Percentiles rank a stretch among this genome's conserved stretches.
Evolutionary conservation across 1,139 yeast genomes (phyloP).

Genomic region (Yamadazyma friedrichii): DNA sequence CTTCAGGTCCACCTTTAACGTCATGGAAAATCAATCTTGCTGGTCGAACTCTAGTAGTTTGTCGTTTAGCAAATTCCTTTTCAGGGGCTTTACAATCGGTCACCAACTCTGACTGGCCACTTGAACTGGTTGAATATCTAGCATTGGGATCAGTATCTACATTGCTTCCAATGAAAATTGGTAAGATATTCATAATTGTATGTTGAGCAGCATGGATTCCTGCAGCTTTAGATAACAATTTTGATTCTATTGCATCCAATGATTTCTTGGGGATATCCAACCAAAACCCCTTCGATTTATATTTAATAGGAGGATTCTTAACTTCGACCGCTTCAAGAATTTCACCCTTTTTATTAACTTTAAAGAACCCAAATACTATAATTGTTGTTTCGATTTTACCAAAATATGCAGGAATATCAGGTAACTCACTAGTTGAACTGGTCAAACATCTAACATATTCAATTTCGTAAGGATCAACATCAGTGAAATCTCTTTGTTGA

Average conservation of each 20-base stretch:
- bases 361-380: conserved; percentile 89
- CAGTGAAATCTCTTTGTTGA: conserved; percentile 85
- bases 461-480: conserved; percentile 81
- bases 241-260: conserved; percentile 54
- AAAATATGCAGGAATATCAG: conserved; percentile 67
- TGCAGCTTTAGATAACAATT: conserved; percentile 71
- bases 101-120: conserved; percentile 63
- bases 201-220: conserved; percentile 98
- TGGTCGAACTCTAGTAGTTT: conserved; percentile 71
- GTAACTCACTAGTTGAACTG: conserved; percentile 15
- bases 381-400: conserved; percentile 74
- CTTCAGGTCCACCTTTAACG: conserved; percentile 72
- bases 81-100: conserved; percentile 98
- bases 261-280: conserved; percentile 72
- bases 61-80: conserved; percentile 80
- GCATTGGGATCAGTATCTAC: conserved; percentile 42
- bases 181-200: conserved; percentile 74
- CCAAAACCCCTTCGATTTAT: conserved; percentile 84
- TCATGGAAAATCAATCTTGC: conserved; percentile 85
- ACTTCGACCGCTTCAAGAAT: conserved; percentile 93
- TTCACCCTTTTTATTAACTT: conserved; percentile 70
- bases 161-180: conserved; percentile 49
- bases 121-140: conserved; percentile 40
- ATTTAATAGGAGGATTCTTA: conserved; percentile 76
- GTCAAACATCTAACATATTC: conserved; percentile 58